Conservation (phyloP, 139 green algal genomes). For the Penium margaritaceum region DNA sequence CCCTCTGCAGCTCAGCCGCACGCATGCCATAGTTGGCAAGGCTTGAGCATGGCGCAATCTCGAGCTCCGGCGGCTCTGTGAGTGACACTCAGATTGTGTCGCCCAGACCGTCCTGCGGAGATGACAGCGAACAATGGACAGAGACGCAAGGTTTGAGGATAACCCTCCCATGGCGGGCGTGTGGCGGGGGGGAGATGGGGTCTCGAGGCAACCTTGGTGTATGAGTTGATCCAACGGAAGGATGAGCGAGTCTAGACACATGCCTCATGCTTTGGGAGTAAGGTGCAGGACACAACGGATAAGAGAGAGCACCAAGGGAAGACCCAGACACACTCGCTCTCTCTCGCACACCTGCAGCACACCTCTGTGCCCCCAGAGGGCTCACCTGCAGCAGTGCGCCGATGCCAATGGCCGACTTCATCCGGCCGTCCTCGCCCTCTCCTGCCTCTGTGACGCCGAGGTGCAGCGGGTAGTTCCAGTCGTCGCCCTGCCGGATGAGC, state of each 20-base stretch:
- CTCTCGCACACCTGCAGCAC: no score
- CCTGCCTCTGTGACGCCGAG: constrained; percentile 91
- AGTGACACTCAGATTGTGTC: constrained; percentile 95
- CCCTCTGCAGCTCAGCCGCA: constrained; percentile 42
- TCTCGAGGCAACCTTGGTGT: no score
- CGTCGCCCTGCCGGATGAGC: constrained; percentile 64
- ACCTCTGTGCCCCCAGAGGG: no score
- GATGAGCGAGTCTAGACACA: no score
- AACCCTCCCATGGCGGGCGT: no score
- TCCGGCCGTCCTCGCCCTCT: constrained; percentile 92
- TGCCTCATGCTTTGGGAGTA: no score
- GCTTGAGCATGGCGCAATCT: constrained; percentile 86
- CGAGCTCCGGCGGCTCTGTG: constrained; percentile 90
- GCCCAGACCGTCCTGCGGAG: constrained; percentile 88
- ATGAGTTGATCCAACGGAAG: no score
- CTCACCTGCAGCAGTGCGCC: constrained; percentile 73
- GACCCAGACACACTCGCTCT: no score
- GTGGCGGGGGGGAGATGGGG: no score
- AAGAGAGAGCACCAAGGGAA: no score
- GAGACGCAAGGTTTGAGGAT: no score
- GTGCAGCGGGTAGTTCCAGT: constrained; percentile 96
- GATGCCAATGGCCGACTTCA: constrained; percentile 97
- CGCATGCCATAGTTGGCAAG: constrained; percentile 70
- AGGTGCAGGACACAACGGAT: no score
- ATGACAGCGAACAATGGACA: not conserved